phyloP scores from a whole-genome alignment of 352 stramenopile genomes.

The Globisporangium cederbergense region DNA sequence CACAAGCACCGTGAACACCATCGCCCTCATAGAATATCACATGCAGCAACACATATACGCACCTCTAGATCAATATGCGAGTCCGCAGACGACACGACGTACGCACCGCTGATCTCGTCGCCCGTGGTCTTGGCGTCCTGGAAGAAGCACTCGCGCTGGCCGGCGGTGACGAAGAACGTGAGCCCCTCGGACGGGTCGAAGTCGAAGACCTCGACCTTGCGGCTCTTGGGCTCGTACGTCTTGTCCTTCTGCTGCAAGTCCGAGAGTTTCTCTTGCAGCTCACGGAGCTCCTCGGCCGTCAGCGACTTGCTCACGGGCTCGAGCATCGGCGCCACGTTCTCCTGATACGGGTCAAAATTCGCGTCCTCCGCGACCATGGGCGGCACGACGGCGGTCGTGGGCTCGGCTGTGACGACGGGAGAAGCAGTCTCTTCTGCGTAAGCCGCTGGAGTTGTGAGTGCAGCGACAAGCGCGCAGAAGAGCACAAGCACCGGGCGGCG shows the following conservation, averaged over 20 bases:
- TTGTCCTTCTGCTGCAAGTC: not conserved
- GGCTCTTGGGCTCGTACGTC: conserved; percentile 36
- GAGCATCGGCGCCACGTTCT: conserved; percentile 17
- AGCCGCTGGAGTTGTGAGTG: not conserved
- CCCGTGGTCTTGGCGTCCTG: conserved; percentile 67
- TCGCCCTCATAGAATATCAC: not conserved
- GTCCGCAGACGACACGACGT: conserved; percentile 68
- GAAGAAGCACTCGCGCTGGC: conserved; percentile 57
- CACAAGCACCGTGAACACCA: not conserved
- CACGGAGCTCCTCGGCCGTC: not conserved
- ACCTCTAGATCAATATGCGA: conserved; percentile 69
- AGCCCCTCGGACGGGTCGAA: conserved; percentile 81
- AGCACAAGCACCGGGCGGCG: not conserved
- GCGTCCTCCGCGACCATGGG: conserved; percentile 40
- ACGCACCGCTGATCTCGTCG: conserved; percentile 62
- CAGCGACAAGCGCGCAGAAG: not conserved
- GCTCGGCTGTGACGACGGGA: conserved; percentile 4
- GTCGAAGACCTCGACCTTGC: conserved; percentile 63
- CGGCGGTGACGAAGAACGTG: conserved; percentile 61
- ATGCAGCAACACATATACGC: not conserved
- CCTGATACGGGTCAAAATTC: conserved; percentile 61
- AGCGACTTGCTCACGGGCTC: conserved; percentile 12
- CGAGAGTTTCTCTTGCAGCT: conserved; percentile 3
- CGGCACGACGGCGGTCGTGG: conserved; percentile 8
- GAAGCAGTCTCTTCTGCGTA: not conserved